Base-by-base conservation (phyloP, 2,329 filamentous ascomycete species). In the Apiospora sp. region DNA sequence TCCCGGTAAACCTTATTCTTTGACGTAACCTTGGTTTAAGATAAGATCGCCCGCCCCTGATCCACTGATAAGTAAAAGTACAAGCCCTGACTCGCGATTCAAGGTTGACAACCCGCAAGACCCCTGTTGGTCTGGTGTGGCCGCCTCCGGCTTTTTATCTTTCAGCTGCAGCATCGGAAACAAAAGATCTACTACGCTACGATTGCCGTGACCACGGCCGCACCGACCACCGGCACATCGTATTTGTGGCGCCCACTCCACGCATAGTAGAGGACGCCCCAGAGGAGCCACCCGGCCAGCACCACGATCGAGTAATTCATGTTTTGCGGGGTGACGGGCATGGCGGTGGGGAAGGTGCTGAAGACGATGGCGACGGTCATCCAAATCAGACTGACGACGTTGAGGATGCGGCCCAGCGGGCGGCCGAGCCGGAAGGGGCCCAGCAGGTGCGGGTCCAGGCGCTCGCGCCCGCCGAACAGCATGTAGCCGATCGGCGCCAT, bases 251-350 rank as follows among this genome's bases (percentile, higher is more conserved):
- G 75, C 0, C 79, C 80, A 5, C 69, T 69, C 0, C 72, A 67
- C 1, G 72, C 69, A 54, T 83, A 86, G 51, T 83, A 85, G 2
- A 78, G 43, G 0, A 77, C 76, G 0, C 84, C 83, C 44, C 82
- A 77, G 0, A 79, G 37, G 0, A 82, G 69, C 84, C 83, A 86
- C 0, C 81, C 84, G 3, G 78, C 78, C 75, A 86, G 76, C 0
- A 87, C 84, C 0, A 86, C 84, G 46, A 80, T 80, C 0, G 82
- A 81, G 71, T 87, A 87, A 61, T 87, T 87, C 84, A 87, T 87
- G 22, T 82, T 85, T 48, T 83, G 79, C 0, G 81, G 72, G 0
- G 82, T 84, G 0, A 85, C 83, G 0, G 85, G 86, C 76, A 83
- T 78, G 0, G 76, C 71, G 1, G 79, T 80, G 0, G 85, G 86